Evolutionary conservation across 805 yeast genomes (phyloP).

Genomic region (Candida ponderosae): DNA sequence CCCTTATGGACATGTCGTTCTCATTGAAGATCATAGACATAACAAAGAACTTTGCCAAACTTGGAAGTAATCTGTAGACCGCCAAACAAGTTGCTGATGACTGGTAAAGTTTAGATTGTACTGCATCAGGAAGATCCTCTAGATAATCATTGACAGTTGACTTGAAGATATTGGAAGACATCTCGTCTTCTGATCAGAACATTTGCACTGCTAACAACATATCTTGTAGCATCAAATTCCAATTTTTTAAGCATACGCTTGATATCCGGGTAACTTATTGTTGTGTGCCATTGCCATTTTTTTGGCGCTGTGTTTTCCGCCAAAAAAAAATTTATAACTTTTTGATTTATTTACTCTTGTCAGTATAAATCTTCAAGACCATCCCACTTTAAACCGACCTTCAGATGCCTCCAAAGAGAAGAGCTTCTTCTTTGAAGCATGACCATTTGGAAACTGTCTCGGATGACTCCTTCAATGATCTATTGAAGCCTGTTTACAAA

Average conservation of each 20-base stretch:
- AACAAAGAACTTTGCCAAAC: slow-evolving; percentile 80
- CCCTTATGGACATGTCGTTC: slow-evolving; percentile 56
- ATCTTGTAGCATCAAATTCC: no score
- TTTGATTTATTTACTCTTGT: no score
- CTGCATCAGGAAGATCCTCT: slow-evolving; percentile 81
- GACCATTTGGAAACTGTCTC: slow-evolving; percentile 17
- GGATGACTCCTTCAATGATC: slow-evolving; percentile 66
- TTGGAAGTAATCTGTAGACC: slow-evolving; percentile 81
- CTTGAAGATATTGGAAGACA: slow-evolving; percentile 37
- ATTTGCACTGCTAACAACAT: neutral
- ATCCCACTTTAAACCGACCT: neutral
- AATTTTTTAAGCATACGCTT: no score
- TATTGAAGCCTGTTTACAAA: slow-evolving; percentile 71
- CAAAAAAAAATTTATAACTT: no score
- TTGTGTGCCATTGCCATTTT: no score
- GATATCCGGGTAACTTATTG: no score
- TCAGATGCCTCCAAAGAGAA: slow-evolving; percentile 17
- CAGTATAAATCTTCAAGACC: no score
- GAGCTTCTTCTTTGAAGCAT: slow-evolving; percentile 10
- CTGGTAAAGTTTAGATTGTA: slow-evolving; percentile 75
- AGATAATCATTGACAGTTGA: slow-evolving; percentile 80
- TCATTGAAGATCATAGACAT: slow-evolving; percentile 84
- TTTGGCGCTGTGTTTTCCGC: no score
- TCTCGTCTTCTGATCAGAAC: neutral
- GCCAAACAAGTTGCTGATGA: slow-evolving; percentile 94